Percentiles rank a stretch among this genome's conserved stretches.
These are phyloP conservation scores for Auxenochlorella pyrenoidosa DNA, from an alignment of 139 green algal genomes.

Conservation along the genomic window DNA sequence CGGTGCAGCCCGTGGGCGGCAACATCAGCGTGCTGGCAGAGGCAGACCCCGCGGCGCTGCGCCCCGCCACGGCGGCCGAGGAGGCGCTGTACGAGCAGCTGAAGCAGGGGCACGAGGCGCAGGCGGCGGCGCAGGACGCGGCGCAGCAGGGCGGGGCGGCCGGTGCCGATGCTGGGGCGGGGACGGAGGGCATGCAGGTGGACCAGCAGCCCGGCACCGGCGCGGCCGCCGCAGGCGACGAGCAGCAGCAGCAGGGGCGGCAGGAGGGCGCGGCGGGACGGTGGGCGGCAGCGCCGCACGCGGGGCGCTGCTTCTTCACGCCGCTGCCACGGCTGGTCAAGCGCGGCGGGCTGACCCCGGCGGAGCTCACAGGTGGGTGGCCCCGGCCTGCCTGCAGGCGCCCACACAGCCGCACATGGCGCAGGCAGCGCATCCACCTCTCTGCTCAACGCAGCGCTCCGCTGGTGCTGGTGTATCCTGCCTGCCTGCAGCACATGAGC, in stretches of 20 bases:
- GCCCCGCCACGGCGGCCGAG: slow-evolving; percentile 63
- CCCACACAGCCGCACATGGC: too few species aligned
- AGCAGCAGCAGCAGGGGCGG: slow-evolving; percentile 23
- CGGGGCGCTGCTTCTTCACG: slow-evolving; percentile 75
- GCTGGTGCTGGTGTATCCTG: too few species aligned
- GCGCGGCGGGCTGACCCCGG: slow-evolving; percentile 36
- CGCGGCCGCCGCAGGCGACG: not conserved
- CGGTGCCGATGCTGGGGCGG: too few species aligned
- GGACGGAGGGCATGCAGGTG: slow-evolving; percentile 3
- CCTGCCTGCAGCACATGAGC: not conserved
- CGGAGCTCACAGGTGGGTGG: slow-evolving; percentile 66
- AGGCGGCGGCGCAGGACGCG: not conserved
- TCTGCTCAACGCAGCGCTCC: too few species aligned
- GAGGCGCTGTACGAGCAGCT: slow-evolving; percentile 63
- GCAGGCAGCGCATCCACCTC: too few species aligned
- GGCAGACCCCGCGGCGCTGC: slow-evolving; percentile 35
- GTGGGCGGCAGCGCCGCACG: slow-evolving; percentile 28
- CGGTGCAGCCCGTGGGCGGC: slow-evolving; percentile 61
- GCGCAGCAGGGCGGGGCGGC: too few species aligned
- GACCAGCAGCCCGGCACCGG: slow-evolving; percentile 30
- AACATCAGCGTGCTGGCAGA: slow-evolving; percentile 75
- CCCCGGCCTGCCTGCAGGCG: not conserved
- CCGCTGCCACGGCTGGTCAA: slow-evolving; percentile 71
- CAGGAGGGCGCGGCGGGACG: slow-evolving; percentile 21
- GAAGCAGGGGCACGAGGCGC: slow-evolving; percentile 37